phyloP scores from a whole-genome alignment of 2,329 filamentous ascomycete species.

The Fusarium phyllophilum region DNA sequence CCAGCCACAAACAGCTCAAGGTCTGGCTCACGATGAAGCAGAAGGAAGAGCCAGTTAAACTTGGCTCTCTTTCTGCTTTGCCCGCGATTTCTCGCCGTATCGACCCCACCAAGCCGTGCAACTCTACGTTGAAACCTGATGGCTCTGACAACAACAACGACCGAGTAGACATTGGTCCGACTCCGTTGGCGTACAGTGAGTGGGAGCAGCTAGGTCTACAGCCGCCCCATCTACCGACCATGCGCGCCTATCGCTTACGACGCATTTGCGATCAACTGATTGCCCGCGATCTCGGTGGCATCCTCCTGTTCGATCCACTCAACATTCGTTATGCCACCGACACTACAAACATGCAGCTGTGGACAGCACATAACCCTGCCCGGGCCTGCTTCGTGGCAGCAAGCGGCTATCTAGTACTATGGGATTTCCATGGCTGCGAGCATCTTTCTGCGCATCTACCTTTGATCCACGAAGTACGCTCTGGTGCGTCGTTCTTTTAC shows the following conservation, averaged over 20 bases:
- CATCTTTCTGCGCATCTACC: background rate
- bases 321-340: background rate
- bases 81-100: background rate
- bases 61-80: background rate
- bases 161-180: background rate
- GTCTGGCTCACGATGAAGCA: background rate
- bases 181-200: background rate
- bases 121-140: background rate
- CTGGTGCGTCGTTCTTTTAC: background rate
- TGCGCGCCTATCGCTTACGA: background rate
- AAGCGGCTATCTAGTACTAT: background rate
- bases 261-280: background rate
- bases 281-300: fast-evolving
- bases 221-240: background rate
- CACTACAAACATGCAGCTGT: background rate
- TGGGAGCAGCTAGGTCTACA: background rate
- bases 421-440: background rate
- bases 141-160: background rate
- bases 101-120: background rate
- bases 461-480: background rate
- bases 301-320: background rate
- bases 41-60: fast-evolving
- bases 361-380: background rate
- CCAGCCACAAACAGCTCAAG: fast-evolving
- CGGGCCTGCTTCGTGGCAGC: background rate